Conservation (phyloP, 2,329 filamentous ascomycete genomes). For the Neonectria ditissima region DNA sequence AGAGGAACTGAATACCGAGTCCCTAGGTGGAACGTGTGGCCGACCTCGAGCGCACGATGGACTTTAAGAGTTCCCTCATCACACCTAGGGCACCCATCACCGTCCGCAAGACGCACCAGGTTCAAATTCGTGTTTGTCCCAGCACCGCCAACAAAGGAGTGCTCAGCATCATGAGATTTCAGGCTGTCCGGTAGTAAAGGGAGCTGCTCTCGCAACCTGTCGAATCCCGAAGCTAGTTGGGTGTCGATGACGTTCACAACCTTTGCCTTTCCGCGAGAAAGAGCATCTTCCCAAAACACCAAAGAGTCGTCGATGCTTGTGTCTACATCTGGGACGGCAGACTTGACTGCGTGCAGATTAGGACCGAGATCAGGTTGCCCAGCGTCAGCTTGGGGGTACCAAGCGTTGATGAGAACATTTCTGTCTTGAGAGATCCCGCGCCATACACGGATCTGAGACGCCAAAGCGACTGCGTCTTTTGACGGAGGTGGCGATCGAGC, state of each 20-base stretch:
- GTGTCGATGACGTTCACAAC: constrained; percentile 53
- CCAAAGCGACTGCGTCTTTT: background rate
- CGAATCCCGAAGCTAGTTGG: constrained; percentile 44
- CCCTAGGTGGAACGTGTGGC: constrained; percentile 94
- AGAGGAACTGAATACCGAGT: constrained; percentile 87
- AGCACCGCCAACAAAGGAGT: constrained; percentile 46
- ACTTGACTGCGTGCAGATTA: constrained; percentile 72
- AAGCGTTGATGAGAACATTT: constrained; percentile 75
- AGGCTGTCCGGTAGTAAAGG: constrained; percentile 39
- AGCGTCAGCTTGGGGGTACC: constrained; percentile 63
- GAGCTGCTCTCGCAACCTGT: constrained; percentile 40
- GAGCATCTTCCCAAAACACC: constrained; percentile 62
- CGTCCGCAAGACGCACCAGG: constrained; percentile 72
- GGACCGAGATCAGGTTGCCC: constrained; percentile 50
- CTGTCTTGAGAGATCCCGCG: constrained; percentile 76
- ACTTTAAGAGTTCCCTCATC: constrained; percentile 69
- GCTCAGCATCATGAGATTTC: constrained; percentile 31
- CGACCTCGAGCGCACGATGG: constrained; percentile 85
- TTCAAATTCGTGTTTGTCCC: constrained; percentile 61
- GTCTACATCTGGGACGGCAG: constrained; percentile 75
- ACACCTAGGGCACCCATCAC: constrained; percentile 82
- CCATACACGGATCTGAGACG: constrained; percentile 60
- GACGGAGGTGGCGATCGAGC: constrained; percentile 36
- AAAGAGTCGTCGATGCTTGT: constrained; percentile 72
- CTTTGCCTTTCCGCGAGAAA: constrained; percentile 35